These are phyloP conservation scores for Pythium aphanidermatum DNA, from an alignment of 352 stramenopile species.

Conservation along the genomic window DNA sequence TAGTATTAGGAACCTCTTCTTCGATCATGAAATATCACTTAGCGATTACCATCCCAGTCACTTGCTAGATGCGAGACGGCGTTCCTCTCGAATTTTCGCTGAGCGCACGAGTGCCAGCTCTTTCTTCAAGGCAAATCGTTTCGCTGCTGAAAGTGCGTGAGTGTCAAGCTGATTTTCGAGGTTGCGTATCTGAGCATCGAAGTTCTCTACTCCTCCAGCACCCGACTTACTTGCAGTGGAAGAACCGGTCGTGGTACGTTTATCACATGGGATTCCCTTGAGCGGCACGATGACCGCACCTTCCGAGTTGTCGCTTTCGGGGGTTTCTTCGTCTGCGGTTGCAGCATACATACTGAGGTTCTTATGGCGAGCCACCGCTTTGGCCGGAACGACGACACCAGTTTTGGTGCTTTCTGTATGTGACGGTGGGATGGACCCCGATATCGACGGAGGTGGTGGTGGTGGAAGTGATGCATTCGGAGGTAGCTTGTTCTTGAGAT, in stretches of 20 bases:
- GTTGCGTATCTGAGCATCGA: constrained; percentile 33
- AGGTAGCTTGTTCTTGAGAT: constrained; percentile 79
- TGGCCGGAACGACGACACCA: background rate
- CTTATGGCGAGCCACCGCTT: background rate
- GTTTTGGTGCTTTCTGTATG: background rate
- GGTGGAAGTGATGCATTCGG: constrained; percentile 24
- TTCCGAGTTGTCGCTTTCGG: background rate
- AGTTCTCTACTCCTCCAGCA: background rate
- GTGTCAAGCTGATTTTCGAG: constrained; percentile 64
- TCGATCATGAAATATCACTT: no score
- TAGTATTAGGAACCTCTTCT: no score
- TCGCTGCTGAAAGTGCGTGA: constrained; percentile 51
- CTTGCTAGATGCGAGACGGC: constrained; percentile 18
- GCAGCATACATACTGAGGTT: constrained; percentile 23
- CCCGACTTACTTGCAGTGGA: background rate
- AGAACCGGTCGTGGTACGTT: no score
- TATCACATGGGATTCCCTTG: no score
- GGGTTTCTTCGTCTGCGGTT: constrained; percentile 1
- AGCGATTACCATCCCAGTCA: no score
- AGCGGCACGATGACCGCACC: background rate
- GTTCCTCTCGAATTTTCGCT: constrained; percentile 48
- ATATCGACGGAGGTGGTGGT: background rate
- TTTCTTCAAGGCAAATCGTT: constrained; percentile 81
- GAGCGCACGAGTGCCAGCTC: constrained; percentile 65
- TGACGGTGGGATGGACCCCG: no score